A percentile compares a stretch with the other conserved stretches of the same genome.
Evolutionary conservation across 2,329 filamentous ascomycete genomes (phyloP).

Genomic region (Coniochaeta sp.): DNA sequence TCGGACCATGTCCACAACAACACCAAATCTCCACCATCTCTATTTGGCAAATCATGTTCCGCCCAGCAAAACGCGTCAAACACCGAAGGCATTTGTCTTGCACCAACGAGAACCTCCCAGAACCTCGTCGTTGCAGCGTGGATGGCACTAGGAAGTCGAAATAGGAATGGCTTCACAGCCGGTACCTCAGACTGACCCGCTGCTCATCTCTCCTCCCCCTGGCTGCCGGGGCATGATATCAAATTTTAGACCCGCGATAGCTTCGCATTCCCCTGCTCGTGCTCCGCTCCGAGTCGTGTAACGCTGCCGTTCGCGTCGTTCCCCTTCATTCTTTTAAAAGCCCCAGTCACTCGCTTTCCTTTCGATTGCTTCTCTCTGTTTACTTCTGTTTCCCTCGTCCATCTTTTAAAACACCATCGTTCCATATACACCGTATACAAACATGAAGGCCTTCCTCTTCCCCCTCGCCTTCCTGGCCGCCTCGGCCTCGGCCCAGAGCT

Average conservation of each 20-base stretch:
- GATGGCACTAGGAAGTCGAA: background rate
- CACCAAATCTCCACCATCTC: background rate
- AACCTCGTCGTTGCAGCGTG: background rate
- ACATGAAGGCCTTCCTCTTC: conserved; percentile 37
- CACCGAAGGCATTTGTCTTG: background rate
- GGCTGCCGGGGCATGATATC: background rate
- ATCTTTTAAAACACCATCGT: conserved; percentile 1
- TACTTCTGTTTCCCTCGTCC: background rate
- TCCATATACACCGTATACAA: conserved; percentile 12
- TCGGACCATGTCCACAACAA: background rate
- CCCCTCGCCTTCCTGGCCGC: conserved; percentile 30
- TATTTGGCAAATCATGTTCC: background rate
- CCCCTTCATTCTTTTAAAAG: background rate
- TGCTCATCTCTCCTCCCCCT: background rate
- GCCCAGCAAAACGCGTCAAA: background rate
- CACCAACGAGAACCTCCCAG: background rate
- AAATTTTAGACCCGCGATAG: background rate
- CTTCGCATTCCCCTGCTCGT: background rate
- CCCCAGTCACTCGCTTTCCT: background rate
- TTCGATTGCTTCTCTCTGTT: background rate
- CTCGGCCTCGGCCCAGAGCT: conserved; percentile 24
- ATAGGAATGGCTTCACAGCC: background rate
- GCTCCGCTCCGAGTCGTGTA: background rate
- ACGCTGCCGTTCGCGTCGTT: background rate
- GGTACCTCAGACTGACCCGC: background rate